phyloP scores from a whole-genome alignment of 768 basidiomycete genomes.

The Amanita fuliginea region DNA sequence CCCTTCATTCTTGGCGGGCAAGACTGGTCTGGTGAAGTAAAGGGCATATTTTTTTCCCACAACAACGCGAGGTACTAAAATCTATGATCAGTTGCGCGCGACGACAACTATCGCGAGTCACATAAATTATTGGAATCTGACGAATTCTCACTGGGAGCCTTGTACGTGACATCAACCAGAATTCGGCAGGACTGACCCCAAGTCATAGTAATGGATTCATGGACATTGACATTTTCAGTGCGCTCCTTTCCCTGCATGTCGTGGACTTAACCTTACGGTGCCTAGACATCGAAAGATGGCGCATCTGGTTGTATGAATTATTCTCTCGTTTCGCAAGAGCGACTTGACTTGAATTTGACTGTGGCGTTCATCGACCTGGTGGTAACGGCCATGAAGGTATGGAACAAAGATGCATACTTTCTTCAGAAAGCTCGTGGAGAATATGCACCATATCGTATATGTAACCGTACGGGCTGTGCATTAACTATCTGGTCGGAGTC shows the following conservation, averaged over 20 bases:
- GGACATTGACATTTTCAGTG: constrained; percentile 76
- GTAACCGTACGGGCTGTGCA: constrained; percentile 83
- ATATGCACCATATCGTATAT: constrained; percentile 89
- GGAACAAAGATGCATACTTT: constrained; percentile 60
- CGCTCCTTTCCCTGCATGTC: constrained; percentile 5
- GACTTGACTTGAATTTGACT: constrained; percentile 85
- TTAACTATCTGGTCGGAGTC: constrained; percentile 80
- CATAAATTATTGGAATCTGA: constrained; percentile 93
- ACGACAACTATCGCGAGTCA: constrained; percentile 71
- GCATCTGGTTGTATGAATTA: constrained; percentile 42
- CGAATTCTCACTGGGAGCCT: constrained; percentile 98
- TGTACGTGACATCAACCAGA: constrained; percentile 28
- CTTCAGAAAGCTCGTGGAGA: constrained; percentile 73
- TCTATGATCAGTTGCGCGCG: constrained; percentile 58
- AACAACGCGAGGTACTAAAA: neutral
- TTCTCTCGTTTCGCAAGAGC: constrained; percentile 62
- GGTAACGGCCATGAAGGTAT: constrained; percentile 59
- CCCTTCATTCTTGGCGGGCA: constrained; percentile 74
- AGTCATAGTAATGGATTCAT: constrained; percentile 80
- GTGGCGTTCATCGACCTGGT: constrained; percentile 84
- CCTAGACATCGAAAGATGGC: constrained; percentile 43
- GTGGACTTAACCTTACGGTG: neutral
- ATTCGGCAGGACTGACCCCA: neutral
- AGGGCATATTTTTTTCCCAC: constrained; percentile 8
- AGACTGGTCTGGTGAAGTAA: constrained; percentile 91